Evolutionary conservation across 352 stramenopile species (phyloP), one percentile per base, ranked within the genome.

Genomic region (Pythium aristosporum): DNA sequence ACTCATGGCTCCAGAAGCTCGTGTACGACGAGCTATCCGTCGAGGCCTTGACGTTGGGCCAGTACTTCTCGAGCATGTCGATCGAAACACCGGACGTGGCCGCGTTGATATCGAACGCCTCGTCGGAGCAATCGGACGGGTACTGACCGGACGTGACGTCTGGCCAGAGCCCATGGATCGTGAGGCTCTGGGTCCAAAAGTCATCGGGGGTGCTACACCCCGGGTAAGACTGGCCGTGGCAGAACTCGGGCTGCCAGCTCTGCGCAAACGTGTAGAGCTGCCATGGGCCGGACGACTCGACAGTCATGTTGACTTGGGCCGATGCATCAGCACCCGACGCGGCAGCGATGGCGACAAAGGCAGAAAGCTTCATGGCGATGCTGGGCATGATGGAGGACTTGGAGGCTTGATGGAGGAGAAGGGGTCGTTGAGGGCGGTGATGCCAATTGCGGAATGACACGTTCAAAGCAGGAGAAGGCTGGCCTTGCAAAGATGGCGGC

Each of bases 1-100:
- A 98, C 69, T 98, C 92, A 70, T 98, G 91, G 54, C 80, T 73
- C 91, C 90, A 98, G 66, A 98, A 98, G 48, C 83, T 72, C 32
- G 69, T 76, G 79, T 86, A 93, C 74, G 76, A 68, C 2, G 71
- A 69, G 15, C 68, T 77, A 4, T 55, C 57, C 37, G 75, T 69
- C 49, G 46, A 50, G 67, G 71, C 75, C 67, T 96, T 92, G 66
- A 95, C 87, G 66, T 96, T 87, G 13, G 88, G 88, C 88, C 88
- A 96, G 63, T 78, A 92, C 60, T 88, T 66, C 44, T 82, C 74
- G 46, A 96, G 74, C 37, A 66, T 74, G 43, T 85, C 74, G 39
- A 92, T 56, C 3, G 87, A 85, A 20, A 96, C 71, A 44, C 71
- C 75, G 0, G 69, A 57, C 46, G 88, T 79, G 37, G 94, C 76